Base-by-base conservation (phyloP, 164 flowering plant species). In the Litsea cubeba region DNA sequence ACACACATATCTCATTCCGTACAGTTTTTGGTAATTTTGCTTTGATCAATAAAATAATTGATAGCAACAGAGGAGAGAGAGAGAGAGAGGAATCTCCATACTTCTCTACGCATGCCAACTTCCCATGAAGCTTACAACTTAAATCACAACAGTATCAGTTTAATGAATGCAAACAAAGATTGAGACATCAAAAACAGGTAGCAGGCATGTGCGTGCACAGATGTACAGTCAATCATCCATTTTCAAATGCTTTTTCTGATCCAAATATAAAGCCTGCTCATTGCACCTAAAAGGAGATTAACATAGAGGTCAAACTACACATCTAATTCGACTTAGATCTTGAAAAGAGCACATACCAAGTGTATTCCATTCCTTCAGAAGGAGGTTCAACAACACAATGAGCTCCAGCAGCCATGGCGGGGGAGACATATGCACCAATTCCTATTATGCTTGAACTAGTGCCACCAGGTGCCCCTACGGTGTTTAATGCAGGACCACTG, bases 401-500 rank as follows among this genome's bases (percentile, higher is more conserved):
- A 75, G 98, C 91, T 71, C 95, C 99, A 77, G 97, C 96, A 79
- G 99, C 99, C 99, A 95, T 95, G 71, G 91, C 92, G 76, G 98
- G 99, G 78, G 99, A 95, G 65, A 95, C 90, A 84, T 95, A 95
- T 26, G 99, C 99, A 82, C 99, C 98, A 79, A 95, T 84, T 70
- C 98, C 99, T 71, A 95, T 88, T 73, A 95, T 93, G 84, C 94
- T 89, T 57, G 99, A 95, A 69, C 87, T 82, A 46, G 98, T 93
- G 72, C 99, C 99, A 78, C 99, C 99, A 70, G 99, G 99, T 72
- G 99, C 97, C 72, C 99, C 99, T 35, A 95, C 99, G 72, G 99
- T 95, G 84, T 76, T 93, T 84, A 95, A 82, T 72, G 96, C 97
- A 70, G 99, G 99, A 26, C 99, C 99, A 83, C 85, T 87, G 75